A percentile compares a stretch with the other conserved stretches of the same genome.
phyloP scores from a whole-genome alignment of 1,139 yeast genomes.

The Martiniozyma asiatica region DNA sequence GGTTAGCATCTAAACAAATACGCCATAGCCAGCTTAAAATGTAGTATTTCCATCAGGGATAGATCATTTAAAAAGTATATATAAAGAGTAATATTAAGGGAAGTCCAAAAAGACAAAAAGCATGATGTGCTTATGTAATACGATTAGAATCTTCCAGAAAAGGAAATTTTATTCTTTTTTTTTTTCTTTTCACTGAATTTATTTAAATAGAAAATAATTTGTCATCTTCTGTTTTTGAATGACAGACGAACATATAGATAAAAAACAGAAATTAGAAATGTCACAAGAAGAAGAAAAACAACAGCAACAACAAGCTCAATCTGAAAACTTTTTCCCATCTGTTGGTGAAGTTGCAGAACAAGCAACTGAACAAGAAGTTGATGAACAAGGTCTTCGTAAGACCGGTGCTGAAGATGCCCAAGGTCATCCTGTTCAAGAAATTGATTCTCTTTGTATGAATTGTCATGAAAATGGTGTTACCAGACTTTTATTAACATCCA shows the following conservation, averaged over 20 bases:
- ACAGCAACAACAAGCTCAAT: too few relatives aligned
- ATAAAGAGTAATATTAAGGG: too few relatives aligned
- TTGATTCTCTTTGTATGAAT: conserved; percentile 92
- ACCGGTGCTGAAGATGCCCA: conserved; percentile 72
- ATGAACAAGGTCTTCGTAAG: conserved; percentile 25
- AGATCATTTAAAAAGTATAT: too few relatives aligned
- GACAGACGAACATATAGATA: too few relatives aligned
- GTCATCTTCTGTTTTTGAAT: too few relatives aligned
- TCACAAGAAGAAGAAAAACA: conserved; percentile 13
- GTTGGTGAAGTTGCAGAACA: conserved; percentile 45
- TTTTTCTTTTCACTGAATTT: not conserved
- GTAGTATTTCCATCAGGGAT: too few relatives aligned
- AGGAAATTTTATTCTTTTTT: too few relatives aligned
- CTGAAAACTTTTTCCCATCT: conserved; percentile 39
- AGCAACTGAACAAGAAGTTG: conserved; percentile 6
- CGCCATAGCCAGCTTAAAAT: too few relatives aligned
- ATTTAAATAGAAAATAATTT: not conserved
- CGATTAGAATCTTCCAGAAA: too few relatives aligned
- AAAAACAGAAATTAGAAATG: conserved; percentile 15
- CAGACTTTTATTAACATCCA: conserved; percentile 69
- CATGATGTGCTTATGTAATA: too few relatives aligned
- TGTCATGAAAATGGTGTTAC: conserved; percentile 83
- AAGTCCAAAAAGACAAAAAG: too few relatives aligned
- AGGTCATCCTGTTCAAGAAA: conserved; percentile 95
- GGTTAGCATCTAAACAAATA: too few relatives aligned